A percentile compares a stretch with the other conserved stretches of the same genome.
Conservation (phyloP, 75 land plant genomes). For the Cunninghamia lanceolata region DNA sequence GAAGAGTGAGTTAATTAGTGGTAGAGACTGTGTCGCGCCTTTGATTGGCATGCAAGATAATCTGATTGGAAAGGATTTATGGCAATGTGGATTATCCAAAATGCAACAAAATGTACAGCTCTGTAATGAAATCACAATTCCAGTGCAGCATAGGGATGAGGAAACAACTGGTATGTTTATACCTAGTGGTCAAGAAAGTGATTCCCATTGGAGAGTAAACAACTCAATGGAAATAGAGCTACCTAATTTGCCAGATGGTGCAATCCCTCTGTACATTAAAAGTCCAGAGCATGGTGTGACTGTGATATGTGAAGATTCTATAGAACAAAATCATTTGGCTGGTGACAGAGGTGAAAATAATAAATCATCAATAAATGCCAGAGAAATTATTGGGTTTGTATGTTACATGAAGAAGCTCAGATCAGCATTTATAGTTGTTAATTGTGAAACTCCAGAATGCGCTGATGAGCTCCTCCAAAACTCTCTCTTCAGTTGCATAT, state of each 20-base stretch:
- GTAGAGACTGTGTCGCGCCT: background rate
- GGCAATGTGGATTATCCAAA: background rate
- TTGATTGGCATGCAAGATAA: background rate
- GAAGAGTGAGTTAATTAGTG: background rate
- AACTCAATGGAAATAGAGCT: constrained; percentile 15
- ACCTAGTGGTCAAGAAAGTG: background rate
- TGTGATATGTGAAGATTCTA: background rate
- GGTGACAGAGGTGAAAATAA: background rate
- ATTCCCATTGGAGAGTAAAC: constrained; percentile 15
- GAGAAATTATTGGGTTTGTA: constrained; percentile 18
- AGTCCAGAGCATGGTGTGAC: background rate
- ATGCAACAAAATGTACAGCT: background rate
- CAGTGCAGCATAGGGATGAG: background rate
- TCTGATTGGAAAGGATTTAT: background rate
- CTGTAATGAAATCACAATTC: background rate
- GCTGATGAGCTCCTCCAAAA: constrained; percentile 8
- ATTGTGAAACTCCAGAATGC: constrained; percentile 15
- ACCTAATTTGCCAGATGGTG: constrained; percentile 22
- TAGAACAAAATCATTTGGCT: background rate
- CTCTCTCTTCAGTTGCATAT: constrained; percentile 18
- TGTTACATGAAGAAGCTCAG: constrained; percentile 31
- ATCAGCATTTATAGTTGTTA: constrained; percentile 14
- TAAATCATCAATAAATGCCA: background rate
- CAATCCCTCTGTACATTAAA: constrained; percentile 21
- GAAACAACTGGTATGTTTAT: background rate